Evolutionary conservation across 176 grass and related monocot genomes (phyloP).

Genomic region (Phoenix roebelenii): DNA sequence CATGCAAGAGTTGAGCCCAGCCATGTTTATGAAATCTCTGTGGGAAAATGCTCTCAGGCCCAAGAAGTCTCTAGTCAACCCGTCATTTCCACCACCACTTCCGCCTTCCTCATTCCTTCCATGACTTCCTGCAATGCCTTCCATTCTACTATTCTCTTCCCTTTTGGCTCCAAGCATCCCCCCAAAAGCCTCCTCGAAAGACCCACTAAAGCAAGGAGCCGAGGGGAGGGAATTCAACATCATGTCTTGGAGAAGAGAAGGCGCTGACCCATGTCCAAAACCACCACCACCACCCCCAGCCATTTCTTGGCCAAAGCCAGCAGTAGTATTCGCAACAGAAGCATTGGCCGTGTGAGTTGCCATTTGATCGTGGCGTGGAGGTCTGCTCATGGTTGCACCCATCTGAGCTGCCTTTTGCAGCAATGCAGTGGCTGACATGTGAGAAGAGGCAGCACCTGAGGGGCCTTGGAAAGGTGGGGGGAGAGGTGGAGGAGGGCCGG

Average conservation of each 20-base stretch:
- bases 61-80: constrained; percentile 81
- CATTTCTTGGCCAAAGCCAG: constrained; percentile 22
- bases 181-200: constrained; percentile 3
- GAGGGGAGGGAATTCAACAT: not conserved
- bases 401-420: constrained; percentile 96
- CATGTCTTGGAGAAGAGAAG: constrained; percentile 30
- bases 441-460: constrained; percentile 30
- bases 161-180: constrained; percentile 13
- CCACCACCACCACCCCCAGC: constrained; percentile 2
- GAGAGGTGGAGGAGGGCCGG: not conserved
- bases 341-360: constrained; percentile 36
- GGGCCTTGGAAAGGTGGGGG: not conserved
- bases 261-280: constrained; percentile 12
- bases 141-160: not conserved
- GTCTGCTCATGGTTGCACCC: constrained; percentile 76
- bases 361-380: constrained; percentile 58
- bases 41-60: constrained; percentile 70
- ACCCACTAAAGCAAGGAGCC: constrained; percentile 3
- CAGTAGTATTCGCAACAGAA: not conserved
- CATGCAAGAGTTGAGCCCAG: constrained; percentile 62
- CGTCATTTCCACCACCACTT: constrained; percentile 28
- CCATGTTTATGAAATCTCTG: constrained; percentile 67
- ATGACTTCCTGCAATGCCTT: constrained; percentile 10
- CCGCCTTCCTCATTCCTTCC: constrained; percentile 27
- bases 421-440: constrained; percentile 98